Base-by-base conservation (phyloP, 768 basidiomycete genomes). In the Lactarius psammicola region DNA sequence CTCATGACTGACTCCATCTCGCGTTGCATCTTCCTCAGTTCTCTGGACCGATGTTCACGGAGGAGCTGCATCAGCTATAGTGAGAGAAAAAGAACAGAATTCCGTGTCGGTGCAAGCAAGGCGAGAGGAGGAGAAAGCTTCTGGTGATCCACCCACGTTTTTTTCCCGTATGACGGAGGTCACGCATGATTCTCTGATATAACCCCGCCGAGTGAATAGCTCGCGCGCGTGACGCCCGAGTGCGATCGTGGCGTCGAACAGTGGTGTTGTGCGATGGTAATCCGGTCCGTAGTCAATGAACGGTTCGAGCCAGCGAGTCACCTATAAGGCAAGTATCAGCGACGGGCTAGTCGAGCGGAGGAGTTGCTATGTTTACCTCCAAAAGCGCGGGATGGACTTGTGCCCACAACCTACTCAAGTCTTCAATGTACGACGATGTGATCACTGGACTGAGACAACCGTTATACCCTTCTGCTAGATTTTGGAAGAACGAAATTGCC, bases 261-360 rank as follows among this genome's bases (percentile, higher is more conserved):
- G 18, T 4, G 66, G 66, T 18, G 30, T 20, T 20, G 13, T 2
- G 13, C 65, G 62, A 49, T 44, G 34, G 31, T 18, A 63, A 54
- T 63, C 62, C 8, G 62, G 61, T 2, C 62, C 66, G 26, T 64
- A 66, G 36, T 66, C 51, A 31, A 67, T 51, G 56, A 59, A 59
- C 4, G 66, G 62, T 4, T 59, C 62, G 38, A 67, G n/a, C 57
- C 66, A 67, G 18, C 62, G 62, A 38, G 62, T 55, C 8, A 63
- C 56, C 60, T 63, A 26, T 1, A 5, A 13, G 20, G 40, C n/a
- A 18, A n/a, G 11, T 17, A 31, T 49, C 53, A 51, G 30, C 13
- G 9, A 44, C 13, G 15, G 18, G 11, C 18, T 11, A 38, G 8
- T 30, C 15, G 30, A 20, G 30, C 28, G 7, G 28, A 63, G 6